Conservation (phyloP, 208 protist genomes). For the Crithidia fasciculata region DNA sequence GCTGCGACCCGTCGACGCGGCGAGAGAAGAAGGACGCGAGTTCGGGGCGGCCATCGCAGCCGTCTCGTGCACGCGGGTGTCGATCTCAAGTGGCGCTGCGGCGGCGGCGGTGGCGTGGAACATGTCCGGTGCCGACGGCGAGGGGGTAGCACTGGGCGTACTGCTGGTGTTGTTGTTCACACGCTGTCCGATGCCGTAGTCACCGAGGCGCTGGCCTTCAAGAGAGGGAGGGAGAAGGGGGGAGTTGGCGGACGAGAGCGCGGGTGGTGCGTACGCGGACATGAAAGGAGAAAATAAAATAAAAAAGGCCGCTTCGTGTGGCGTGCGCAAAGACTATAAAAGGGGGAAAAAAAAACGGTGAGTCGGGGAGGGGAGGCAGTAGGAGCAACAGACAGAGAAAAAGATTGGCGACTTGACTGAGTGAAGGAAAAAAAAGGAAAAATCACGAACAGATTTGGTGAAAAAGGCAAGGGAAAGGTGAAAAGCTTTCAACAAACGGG, state of each 20-base stretch:
- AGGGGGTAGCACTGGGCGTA: background rate
- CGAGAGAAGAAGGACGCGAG: background rate
- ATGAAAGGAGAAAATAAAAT: slow-evolving; percentile 4
- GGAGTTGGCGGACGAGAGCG: background rate
- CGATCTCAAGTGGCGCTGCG: background rate
- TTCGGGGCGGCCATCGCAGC: slow-evolving; percentile 2
- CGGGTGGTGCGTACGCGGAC: background rate
- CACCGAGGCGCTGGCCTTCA: slow-evolving; percentile 16
- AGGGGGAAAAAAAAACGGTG: no score
- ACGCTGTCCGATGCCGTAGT: slow-evolving; percentile 8
- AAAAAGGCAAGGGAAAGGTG: slow-evolving; percentile 2
- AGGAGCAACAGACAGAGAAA: no score
- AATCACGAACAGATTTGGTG: background rate
- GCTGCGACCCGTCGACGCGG: background rate
- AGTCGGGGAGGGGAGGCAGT: no score
- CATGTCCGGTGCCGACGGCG: slow-evolving; percentile 6
- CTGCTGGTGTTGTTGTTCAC: background rate
- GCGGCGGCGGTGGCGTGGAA: background rate
- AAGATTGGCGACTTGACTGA: no score
- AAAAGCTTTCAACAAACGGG: background rate
- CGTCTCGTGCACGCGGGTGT: background rate
- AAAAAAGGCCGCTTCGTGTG: background rate
- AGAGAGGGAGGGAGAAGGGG: slow-evolving; percentile 4
- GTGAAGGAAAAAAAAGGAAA: background rate
- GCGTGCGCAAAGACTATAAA: no score